phyloP scores from a whole-genome alignment of 495 filamentous ascomycete species.

The Trichodelitschia bisporula region DNA sequence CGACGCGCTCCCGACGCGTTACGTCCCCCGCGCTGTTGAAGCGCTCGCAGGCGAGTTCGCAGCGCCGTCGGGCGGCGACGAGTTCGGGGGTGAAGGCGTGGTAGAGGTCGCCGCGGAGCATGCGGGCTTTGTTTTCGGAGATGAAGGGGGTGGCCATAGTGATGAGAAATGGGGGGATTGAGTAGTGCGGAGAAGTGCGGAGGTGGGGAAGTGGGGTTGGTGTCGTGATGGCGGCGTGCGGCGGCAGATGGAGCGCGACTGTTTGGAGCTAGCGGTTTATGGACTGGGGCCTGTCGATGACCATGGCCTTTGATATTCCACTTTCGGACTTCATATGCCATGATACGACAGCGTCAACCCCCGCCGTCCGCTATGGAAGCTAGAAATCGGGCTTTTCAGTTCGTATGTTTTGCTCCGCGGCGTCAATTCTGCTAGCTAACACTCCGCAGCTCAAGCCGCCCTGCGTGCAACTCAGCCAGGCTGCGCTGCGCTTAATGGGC shows the following conservation, averaged over 20 bases:
- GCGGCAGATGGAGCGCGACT: too few species aligned
- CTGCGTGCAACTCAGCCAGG: slow-evolving; percentile 57
- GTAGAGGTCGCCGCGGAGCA: slow-evolving; percentile 18
- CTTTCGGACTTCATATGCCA: too few species aligned
- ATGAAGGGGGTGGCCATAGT: too few species aligned
- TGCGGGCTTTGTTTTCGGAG: slow-evolving; percentile 17
- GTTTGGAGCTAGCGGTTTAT: too few species aligned
- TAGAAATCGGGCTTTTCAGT: slow-evolving; percentile 2
- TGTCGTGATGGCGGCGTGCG: too few species aligned
- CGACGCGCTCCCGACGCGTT: slow-evolving; percentile 28
- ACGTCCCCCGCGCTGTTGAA: slow-evolving; percentile 39
- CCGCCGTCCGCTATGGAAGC: too few species aligned
- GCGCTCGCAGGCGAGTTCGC: slow-evolving; percentile 28
- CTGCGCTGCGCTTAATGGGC: slow-evolving; percentile 34
- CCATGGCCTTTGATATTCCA: too few species aligned
- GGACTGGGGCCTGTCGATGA: too few species aligned
- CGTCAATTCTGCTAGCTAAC: background rate
- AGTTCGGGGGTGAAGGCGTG: slow-evolving; percentile 30
- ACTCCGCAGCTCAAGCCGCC: slow-evolving; percentile 36
- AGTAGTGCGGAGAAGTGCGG: too few species aligned
- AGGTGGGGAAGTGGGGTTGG: too few species aligned
- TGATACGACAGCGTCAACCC: too few species aligned
- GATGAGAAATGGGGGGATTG: too few species aligned
- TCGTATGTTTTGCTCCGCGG: background rate
- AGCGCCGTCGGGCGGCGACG: slow-evolving; percentile 29